These are phyloP conservation scores for Prunus mongolica DNA, from an alignment of 306 rosid species.

Conservation along the genomic window DNA sequence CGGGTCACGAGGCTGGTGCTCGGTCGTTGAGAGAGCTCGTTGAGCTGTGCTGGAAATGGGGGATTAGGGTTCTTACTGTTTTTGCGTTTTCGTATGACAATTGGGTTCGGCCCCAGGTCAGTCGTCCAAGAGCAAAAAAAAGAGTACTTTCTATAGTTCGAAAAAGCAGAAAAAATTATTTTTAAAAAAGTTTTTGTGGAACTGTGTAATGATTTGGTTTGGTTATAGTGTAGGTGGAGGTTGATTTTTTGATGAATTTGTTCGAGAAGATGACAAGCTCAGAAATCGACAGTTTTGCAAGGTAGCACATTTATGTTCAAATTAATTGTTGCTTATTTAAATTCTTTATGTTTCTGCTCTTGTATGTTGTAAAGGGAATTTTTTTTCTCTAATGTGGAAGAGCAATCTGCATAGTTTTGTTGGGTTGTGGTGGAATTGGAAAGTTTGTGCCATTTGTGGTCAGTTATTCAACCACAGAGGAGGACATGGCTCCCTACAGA, in stretches of 20 bases:
- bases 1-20: conserved; percentile 60
- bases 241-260: conserved; percentile 54
- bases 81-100: conserved; percentile 67
- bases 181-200: neutral
- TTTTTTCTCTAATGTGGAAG: neutral
- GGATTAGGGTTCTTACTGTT: conserved; percentile 58
- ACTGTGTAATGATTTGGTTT: conserved; percentile 3
- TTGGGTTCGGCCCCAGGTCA: conserved; percentile 66
- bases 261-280: conserved; percentile 44
- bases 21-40: conserved; percentile 36
- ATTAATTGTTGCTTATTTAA: neutral
- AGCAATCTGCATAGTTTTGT: neutral
- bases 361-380: neutral
- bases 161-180: neutral
- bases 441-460: neutral
- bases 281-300: conserved; percentile 34
- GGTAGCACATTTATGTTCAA: conserved; percentile 23
- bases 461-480: too few species aligned
- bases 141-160: neutral
- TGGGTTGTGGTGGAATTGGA: neutral
- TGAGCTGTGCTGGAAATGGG: conserved; percentile 53
- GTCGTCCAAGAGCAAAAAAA: neutral
- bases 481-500: too few species aligned
- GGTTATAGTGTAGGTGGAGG: conserved; percentile 50
- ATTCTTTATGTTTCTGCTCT: neutral